These are phyloP conservation scores for Mucor circinelloides DNA, from an alignment of 371 early-diverging fungal species.

Conservation along the genomic window DNA sequence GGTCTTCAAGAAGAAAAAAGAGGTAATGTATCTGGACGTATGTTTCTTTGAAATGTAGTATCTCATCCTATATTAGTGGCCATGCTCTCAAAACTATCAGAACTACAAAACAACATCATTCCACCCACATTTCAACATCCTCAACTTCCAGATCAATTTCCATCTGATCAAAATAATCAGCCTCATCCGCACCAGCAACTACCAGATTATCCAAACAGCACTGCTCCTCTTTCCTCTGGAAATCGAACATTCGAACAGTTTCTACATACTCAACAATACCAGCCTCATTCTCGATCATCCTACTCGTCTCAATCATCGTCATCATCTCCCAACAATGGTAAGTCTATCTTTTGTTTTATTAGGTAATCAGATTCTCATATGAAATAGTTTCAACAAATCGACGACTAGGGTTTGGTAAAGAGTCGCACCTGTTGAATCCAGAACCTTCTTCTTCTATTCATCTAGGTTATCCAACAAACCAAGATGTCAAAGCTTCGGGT, in stretches of 20 bases:
- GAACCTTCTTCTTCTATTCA: neutral
- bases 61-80: slow-evolving; percentile 3
- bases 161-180: neutral
- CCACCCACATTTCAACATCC: neutral
- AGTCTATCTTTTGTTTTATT: too few species aligned
- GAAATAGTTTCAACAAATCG: neutral
- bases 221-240: neutral
- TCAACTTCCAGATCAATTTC: too few species aligned
- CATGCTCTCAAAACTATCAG: slow-evolving; percentile 14
- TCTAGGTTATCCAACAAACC: neutral
- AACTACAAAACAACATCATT: slow-evolving; percentile 4
- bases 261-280: neutral
- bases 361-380: neutral
- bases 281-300: neutral
- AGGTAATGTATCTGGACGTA: neutral
- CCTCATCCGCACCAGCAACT: neutral
- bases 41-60: too few species aligned
- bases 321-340: neutral
- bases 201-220: neutral
- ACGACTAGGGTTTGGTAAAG: slow-evolving; percentile 18
- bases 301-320: neutral
- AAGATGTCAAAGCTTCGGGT: neutral
- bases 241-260: neutral
- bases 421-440: slow-evolving; percentile 18
- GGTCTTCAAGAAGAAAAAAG: slow-evolving; percentile 2